Base-by-base conservation (phyloP, 2,329 filamentous ascomycete species). In the Arthrobotrys pseudoclavata region DNA sequence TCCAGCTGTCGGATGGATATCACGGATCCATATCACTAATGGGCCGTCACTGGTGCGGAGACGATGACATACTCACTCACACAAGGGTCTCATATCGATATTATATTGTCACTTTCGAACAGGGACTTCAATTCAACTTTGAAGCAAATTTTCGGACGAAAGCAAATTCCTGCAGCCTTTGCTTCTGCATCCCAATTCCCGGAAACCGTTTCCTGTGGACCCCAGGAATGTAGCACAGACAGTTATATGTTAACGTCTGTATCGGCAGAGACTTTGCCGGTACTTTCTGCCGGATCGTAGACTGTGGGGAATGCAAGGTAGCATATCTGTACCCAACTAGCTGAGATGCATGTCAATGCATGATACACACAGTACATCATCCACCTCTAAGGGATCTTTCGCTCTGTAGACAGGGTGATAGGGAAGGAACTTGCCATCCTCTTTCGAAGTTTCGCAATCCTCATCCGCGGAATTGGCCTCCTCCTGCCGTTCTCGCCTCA, bases 1-100 rank as follows among this genome's bases (percentile, higher is more conserved):
- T 64, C 64, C 71, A 57, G 71, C 34, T 68, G 53, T 76, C 71
- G 71, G 63, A 76, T 63, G 71, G 71, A 57, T 69, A 62, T 62
- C 55, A 69, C 71, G 71, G 71, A 69, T 45, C 18, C 29, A 15
- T 69, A 53, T 40, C 40, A 34, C 24, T 52, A 42, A 64, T 64
- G 10, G 31, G 26, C 4, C 20, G 24, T 64, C 71, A 47, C 57
- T 63, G 57, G 61, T 55, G 47, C 55, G 63, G 70, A 6, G 29
- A 42, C 48, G 31, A 63, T 69, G 64, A 69, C 64, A 70, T 76
- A 26, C 22, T 34, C n/a, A 18, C 50, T 24, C 48, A 60, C 31
- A 45, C 42, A 45, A n/a, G 42, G 42, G 42, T 45, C 42, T 45
- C 42, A 45, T 20, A 20, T 45, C 42, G 10, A 20, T 18, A 18